Percentiles rank a stretch among this genome's conserved stretches.
Conservation (phyloP, 306 rosid genomes). For the Pachyrhizus erosus region DNA sequence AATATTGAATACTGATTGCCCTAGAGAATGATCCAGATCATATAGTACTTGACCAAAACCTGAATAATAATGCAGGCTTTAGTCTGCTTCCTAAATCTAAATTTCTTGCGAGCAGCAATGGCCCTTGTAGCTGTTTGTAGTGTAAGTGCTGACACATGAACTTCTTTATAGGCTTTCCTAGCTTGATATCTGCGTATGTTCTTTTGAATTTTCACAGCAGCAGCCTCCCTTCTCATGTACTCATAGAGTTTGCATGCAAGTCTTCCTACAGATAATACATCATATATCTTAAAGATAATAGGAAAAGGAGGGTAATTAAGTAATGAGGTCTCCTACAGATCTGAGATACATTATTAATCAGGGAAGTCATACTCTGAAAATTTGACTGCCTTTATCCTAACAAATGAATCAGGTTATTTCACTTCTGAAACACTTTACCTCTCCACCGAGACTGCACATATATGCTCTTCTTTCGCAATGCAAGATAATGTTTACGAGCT, state of each 20-base stretch:
- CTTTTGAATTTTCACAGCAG: constrained; percentile 87
- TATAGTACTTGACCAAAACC: constrained; percentile 54
- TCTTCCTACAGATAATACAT: constrained; percentile 68
- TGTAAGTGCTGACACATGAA: constrained; percentile 64
- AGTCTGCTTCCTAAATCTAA: constrained; percentile 74
- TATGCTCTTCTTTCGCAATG: constrained; percentile 73
- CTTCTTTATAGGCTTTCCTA: constrained; percentile 64
- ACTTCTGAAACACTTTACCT: constrained; percentile 63
- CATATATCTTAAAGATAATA: constrained; percentile 34
- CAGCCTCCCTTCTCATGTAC: constrained; percentile 75
- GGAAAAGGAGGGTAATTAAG: constrained; percentile 35
- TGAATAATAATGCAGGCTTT: constrained; percentile 81
- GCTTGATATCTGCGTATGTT: constrained; percentile 67
- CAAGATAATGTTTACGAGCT: constrained; percentile 78
- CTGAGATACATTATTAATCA: constrained; percentile 29
- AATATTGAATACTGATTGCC: constrained; percentile 24
- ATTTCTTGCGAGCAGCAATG: constrained; percentile 76
- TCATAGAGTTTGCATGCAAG: constrained; percentile 76
- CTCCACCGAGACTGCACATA: constrained; percentile 82
- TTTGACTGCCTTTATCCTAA: constrained; percentile 20
- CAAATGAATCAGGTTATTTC: constrained; percentile 40
- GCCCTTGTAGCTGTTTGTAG: constrained; percentile 92
- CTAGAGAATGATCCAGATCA: constrained; percentile 36
- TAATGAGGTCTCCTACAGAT: constrained; percentile 27
- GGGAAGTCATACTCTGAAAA: constrained; percentile 34